Evolutionary conservation across 2,329 filamentous ascomycete species (phyloP).

Genomic region (Eurotiales sp.): DNA sequence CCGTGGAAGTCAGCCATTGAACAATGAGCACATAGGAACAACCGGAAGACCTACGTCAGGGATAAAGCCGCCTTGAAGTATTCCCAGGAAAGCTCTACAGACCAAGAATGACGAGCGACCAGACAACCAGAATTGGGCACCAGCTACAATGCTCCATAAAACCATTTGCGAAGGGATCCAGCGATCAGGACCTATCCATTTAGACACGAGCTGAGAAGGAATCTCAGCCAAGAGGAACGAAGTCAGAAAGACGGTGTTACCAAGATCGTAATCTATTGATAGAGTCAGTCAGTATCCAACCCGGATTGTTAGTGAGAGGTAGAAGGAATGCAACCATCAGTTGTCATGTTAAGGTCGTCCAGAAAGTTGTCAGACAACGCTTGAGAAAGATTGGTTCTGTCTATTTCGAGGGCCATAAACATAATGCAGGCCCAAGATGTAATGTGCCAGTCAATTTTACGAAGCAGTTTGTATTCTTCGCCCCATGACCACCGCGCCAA

Average conservation of each 20-base stretch:
- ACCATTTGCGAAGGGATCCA: slow-evolving; percentile 37
- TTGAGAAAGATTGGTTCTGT: slow-evolving; percentile 2
- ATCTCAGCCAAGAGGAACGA: slow-evolving; percentile 55
- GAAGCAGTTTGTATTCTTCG: slow-evolving; percentile 39
- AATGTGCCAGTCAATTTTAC: slow-evolving; percentile 20
- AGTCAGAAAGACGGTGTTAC: slow-evolving; percentile 53
- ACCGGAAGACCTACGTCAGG: neutral
- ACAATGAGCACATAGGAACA: neutral
- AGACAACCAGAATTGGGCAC: slow-evolving; percentile 43
- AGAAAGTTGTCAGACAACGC: slow-evolving; percentile 5
- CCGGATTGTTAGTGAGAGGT: slow-evolving; percentile 41
- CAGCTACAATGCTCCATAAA: slow-evolving; percentile 30
- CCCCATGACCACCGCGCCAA: slow-evolving; percentile 41
- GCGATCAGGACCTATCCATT: slow-evolving; percentile 54
- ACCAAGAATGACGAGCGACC: slow-evolving; percentile 39
- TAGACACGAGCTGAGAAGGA: slow-evolving; percentile 58
- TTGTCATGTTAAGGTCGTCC: slow-evolving; percentile 1
- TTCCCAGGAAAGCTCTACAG: slow-evolving; percentile 41
- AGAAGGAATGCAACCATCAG: slow-evolving; percentile 38
- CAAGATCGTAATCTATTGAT: slow-evolving; percentile 19
- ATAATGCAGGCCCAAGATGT: slow-evolving; percentile 1
- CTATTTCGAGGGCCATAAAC: slow-evolving; percentile 7
- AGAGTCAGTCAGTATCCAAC: slow-evolving; percentile 32
- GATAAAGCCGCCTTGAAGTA: slow-evolving; percentile 31
- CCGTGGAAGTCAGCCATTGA: neutral